Evolutionary conservation across 1,139 yeast genomes (phyloP).

Genomic region (Nakaseomyces bracarensis): DNA sequence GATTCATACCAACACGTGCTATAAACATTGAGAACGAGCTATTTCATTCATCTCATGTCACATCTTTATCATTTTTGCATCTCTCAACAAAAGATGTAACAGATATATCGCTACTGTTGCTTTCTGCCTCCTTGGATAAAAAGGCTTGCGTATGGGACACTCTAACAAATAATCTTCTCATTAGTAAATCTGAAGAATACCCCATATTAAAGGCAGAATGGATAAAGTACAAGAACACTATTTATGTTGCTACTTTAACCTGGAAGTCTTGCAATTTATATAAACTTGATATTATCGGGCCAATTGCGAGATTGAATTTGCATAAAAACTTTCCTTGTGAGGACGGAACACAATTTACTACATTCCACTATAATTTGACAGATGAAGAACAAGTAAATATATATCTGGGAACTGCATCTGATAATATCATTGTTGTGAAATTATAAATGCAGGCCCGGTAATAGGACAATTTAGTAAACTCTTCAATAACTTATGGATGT

Average conservation of each 20-base stretch:
- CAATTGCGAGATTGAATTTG: background rate
- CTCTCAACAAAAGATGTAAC: constrained; percentile 16
- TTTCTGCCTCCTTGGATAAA: background rate
- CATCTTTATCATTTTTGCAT: constrained; percentile 11
- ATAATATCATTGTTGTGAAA: background rate
- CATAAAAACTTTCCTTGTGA: background rate
- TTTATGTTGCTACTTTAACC: background rate
- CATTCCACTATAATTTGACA: background rate
- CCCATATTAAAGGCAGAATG: background rate
- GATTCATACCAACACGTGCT: constrained; percentile 18
- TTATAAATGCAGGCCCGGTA: too few species aligned
- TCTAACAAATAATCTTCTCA: background rate
- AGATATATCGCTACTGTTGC: background rate
- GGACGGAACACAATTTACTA: background rate
- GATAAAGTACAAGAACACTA: background rate
- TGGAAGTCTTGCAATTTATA: background rate
- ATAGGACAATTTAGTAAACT: too few species aligned
- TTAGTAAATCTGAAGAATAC: background rate
- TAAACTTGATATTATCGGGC: background rate
- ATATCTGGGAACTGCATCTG: background rate
- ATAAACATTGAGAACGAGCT: background rate
- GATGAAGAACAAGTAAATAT: background rate
- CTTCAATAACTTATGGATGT: too few species aligned
- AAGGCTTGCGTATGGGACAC: background rate
- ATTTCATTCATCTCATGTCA: constrained; percentile 8